Conservation (phyloP, 495 filamentous ascomycete genomes). For the Trichoderma virens region DNA sequence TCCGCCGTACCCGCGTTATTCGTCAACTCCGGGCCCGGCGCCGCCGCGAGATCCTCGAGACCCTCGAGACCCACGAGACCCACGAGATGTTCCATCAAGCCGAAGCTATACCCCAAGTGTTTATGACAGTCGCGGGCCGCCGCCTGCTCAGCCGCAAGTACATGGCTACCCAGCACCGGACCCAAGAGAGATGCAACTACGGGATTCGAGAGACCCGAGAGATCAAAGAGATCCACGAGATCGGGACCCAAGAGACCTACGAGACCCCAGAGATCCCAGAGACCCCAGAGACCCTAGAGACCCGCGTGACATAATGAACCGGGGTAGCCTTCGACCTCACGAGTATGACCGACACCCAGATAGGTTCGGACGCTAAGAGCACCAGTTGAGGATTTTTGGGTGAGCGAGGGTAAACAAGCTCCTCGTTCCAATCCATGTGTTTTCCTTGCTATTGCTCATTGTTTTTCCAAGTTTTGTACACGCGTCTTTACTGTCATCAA, state of each 20-base stretch:
- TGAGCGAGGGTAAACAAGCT: too few species aligned
- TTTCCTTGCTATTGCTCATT: too few species aligned
- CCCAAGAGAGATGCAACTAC: constrained; percentile 12
- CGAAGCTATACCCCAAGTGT: constrained; percentile 25
- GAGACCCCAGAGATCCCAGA: constrained; percentile 3
- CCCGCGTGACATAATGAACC: constrained; percentile 1
- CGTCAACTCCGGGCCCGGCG: constrained; percentile 22
- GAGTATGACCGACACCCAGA: constrained; percentile 8
- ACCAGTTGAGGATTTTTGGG: neutral
- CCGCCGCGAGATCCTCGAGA: constrained; percentile 10
- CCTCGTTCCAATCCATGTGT: neutral
- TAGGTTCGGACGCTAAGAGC: constrained; percentile 2
- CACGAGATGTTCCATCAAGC: constrained; percentile 3
- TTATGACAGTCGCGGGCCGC: constrained; percentile 20
- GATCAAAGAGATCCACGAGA: constrained; percentile 8
- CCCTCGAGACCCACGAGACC: constrained; percentile 13
- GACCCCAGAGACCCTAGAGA: constrained; percentile 11
- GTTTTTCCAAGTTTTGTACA: neutral
- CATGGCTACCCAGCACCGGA: constrained; percentile 15
- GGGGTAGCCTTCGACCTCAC: constrained; percentile 3
- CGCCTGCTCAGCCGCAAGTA: constrained; percentile 17
- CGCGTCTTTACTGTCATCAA: neutral
- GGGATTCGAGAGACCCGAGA: constrained; percentile 6
- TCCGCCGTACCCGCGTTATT: constrained; percentile 20
- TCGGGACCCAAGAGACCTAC: constrained; percentile 4